These are phyloP conservation scores for Arabidopsis thaliana DNA, from an alignment of 345 rosid species.

Conservation along the genomic window TAIR10.1 NC_003070.9:6016001-6016500, in stretches of 20 bases:
- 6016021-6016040: slow-evolving; percentile 13
- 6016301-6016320: neutral
- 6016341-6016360: slow-evolving; percentile 44
- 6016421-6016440: slow-evolving; percentile 17
- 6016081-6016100: neutral
- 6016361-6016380: slow-evolving; percentile 28
- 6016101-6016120: neutral
- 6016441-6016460: slow-evolving; percentile 14
- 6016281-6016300: slow-evolving; percentile 6
- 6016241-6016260: slow-evolving; percentile 31
- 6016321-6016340: slow-evolving; percentile 20
- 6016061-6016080: neutral
- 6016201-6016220: slow-evolving; percentile 27
- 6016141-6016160: neutral
- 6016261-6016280: neutral
- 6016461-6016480: neutral
- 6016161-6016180: neutral
- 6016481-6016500: neutral
- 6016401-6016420: neutral
- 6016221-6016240: slow-evolving; percentile 16
- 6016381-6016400: slow-evolving; percentile 8
- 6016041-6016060: neutral
- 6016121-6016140: neutral
- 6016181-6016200: slow-evolving; percentile 15
- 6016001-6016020: neutral